Evolutionary conservation across 208 protist genomes (phyloP).

Genomic region (Zelonia costaricensis): DNA sequence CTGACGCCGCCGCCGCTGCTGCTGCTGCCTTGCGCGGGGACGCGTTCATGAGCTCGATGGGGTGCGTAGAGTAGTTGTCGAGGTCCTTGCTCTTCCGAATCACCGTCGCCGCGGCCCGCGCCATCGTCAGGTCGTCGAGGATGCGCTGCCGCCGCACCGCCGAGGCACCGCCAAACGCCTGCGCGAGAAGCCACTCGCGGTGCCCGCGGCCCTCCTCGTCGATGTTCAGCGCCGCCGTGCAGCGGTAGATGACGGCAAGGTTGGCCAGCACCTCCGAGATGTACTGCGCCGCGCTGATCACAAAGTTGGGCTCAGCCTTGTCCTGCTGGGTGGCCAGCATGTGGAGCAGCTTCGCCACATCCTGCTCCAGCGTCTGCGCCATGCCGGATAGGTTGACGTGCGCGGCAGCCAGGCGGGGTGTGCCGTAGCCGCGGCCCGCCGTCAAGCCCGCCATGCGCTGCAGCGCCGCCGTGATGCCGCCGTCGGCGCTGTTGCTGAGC

Average conservation of each 20-base stretch:
- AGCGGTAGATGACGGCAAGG: conserved; percentile 72
- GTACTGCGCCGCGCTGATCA: conserved; percentile 53
- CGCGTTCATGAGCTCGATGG: conserved; percentile 77
- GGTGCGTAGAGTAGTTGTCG: conserved; percentile 66
- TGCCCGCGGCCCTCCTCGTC: conserved; percentile 55
- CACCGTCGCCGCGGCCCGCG: conserved; percentile 25
- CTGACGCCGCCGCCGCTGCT: too few relatives aligned
- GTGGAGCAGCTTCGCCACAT: conserved; percentile 44
- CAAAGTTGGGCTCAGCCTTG: conserved; percentile 34
- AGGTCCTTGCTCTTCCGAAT: conserved; percentile 32
- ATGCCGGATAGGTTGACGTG: conserved; percentile 70
- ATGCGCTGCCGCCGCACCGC: conserved; percentile 36
- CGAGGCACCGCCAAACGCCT: conserved; percentile 66
- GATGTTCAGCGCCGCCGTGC: conserved; percentile 54
- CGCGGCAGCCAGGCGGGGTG: conserved; percentile 43
- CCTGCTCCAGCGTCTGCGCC: conserved; percentile 44
- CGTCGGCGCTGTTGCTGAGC: neutral
- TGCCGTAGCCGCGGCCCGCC: conserved; percentile 15
- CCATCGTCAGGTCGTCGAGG: conserved; percentile 37
- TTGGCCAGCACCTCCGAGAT: conserved; percentile 69
- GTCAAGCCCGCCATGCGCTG: conserved; percentile 22
- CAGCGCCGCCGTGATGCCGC: conserved; percentile 7
- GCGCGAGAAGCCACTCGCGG: conserved; percentile 73
- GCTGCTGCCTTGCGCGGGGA: conserved; percentile 29
- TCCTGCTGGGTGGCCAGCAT: conserved; percentile 29